Base-by-base conservation (phyloP, 108 stramenopile species). In the Chaetoceros muelleri region DNA sequence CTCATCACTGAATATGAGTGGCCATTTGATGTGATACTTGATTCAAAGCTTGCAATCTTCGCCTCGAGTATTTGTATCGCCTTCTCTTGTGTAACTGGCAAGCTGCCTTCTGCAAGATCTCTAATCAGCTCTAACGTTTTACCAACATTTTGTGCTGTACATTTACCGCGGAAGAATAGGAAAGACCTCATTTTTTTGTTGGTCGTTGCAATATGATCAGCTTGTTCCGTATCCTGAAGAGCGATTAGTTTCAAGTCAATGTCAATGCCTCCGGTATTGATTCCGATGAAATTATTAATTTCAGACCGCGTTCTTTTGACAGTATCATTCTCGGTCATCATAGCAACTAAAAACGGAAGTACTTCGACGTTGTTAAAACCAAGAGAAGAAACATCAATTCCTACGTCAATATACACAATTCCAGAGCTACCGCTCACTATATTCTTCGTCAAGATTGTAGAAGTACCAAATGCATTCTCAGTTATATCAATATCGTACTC, bases 331-430 rank as follows among this genome's bases (percentile, higher is more conserved):
- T 91, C 84, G 52, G 76, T 60, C 2, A 93, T 52, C 48, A 94
- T 50, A 24, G 72, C 46, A 21, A 75, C 66, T 46, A 95, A 73
- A 7, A 95, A 59, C 13, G 88, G 84, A 5, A 96, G 48, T 19
- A 93, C 72, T 2, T 70, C 62, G 25, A 85, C 24, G 55, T 94
- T 88, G 24, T 86, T 79, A 53, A 84, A 79, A 19, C 70, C 74
- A 53, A 96, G 28, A 57, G 62, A 73, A 44, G 82, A 82, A 28
- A 90, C 60, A 66, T 95, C 94, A 17, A 96, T 51, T 1, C 82
- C 84, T 46, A 90, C 71, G 65, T 92, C 85, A 27, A 90, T 70
- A 62, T 95, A 95, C 7, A 84, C 65, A 58, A 96, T 90, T 25
- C 90, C 90, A 49, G 73, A 74, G 50, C 76, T 87, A 48, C 78